Evolutionary conservation across 2,329 filamentous ascomycete genomes (phyloP).

Genomic region (Pseudocercospora fijiensis): DNA sequence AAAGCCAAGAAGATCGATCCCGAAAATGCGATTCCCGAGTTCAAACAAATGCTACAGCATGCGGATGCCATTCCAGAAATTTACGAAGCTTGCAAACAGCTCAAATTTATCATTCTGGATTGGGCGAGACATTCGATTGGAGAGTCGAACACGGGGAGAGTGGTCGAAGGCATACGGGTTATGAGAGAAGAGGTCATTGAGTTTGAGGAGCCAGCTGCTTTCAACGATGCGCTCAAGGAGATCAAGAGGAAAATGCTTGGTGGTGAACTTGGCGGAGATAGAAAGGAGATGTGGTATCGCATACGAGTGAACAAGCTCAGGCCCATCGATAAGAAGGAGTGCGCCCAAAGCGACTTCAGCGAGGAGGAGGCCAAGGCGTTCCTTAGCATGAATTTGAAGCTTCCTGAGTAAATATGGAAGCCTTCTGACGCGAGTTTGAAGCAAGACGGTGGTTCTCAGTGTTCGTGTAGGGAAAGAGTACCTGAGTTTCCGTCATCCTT

Average conservation of each 20-base stretch:
- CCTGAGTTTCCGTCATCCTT: neutral
- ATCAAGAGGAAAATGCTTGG: conserved; percentile 71
- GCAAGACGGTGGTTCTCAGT: neutral
- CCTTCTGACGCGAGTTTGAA: neutral
- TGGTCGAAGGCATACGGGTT: conserved; percentile 71
- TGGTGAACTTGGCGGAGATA: conserved; percentile 71
- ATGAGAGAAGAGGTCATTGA: conserved; percentile 75
- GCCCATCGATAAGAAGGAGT: conserved; percentile 65
- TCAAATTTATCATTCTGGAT: conserved; percentile 67
- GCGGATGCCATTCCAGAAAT: conserved; percentile 62
- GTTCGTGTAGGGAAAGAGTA: neutral
- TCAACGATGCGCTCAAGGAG: conserved; percentile 69
- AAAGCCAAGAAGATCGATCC: conserved; percentile 58
- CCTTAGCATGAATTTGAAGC: conserved; percentile 18
- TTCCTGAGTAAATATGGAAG: neutral
- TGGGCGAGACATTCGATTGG: conserved; percentile 73
- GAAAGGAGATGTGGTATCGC: conserved; percentile 79
- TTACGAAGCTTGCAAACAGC: conserved; percentile 68
- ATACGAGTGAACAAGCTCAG: conserved; percentile 68
- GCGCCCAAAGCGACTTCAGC: conserved; percentile 64
- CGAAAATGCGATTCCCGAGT: conserved; percentile 83
- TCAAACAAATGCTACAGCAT: conserved; percentile 71
- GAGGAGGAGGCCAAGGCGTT: conserved; percentile 64
- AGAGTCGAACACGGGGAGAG: conserved; percentile 70
- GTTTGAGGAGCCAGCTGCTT: conserved; percentile 72